Conservation (phyloP, 2,329 filamentous ascomycete genomes). For the Aspergillus caelatus region DNA sequence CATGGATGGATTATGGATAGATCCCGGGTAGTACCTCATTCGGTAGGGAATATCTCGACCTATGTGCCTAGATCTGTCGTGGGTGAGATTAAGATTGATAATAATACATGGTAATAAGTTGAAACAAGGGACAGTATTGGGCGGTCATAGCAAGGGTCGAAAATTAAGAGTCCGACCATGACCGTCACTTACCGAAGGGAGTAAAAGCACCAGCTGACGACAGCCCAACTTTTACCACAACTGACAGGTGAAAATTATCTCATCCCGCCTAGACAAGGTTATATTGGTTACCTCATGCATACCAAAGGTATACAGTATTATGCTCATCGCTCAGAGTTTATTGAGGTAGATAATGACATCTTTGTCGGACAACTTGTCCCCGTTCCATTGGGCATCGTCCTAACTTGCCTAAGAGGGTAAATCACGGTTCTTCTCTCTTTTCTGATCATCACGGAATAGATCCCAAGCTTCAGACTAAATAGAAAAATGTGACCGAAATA, state of each 20-base stretch:
- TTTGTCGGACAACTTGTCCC: neutral
- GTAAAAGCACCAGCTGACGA: neutral
- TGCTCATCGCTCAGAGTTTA: neutral
- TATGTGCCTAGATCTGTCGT: neutral
- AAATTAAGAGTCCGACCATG: neutral
- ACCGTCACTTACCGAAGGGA: neutral
- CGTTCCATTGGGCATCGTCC: neutral
- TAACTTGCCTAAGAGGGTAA: neutral
- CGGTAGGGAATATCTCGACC: neutral
- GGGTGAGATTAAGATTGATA: neutral
- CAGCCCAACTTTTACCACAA: neutral
- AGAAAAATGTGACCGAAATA: neutral
- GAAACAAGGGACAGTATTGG: neutral
- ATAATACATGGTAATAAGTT: neutral
- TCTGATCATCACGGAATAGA: neutral
- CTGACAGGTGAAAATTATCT: neutral
- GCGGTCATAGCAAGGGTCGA: neutral
- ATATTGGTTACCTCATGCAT: neutral
- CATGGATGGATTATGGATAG: too few relatives aligned
- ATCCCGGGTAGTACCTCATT: neutral
- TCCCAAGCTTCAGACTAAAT: neutral
- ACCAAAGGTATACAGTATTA: too few relatives aligned
- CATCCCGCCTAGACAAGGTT: neutral
- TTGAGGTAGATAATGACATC: too few relatives aligned
- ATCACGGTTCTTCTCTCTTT: neutral